Conservation (phyloP, 2,329 filamentous ascomycete species). For the Bipolaris cookei region DNA sequence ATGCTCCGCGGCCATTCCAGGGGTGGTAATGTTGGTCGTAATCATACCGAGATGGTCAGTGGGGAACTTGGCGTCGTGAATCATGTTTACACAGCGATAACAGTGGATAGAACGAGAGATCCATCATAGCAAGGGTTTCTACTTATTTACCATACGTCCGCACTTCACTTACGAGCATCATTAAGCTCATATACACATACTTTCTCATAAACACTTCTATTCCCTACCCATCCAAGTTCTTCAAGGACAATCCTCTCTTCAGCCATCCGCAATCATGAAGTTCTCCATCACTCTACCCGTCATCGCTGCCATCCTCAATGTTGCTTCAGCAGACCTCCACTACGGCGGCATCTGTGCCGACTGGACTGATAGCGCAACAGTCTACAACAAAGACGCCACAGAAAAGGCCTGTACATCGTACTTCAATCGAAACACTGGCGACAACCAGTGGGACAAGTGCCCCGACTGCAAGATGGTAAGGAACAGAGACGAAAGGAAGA, state of each 20-base stretch:
- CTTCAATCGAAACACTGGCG: slow-evolving; percentile 34
- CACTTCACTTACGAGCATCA: neutral
- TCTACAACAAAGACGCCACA: slow-evolving; percentile 36
- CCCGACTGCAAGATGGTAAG: slow-evolving; percentile 38
- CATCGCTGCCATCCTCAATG: slow-evolving; percentile 18
- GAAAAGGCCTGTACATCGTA: slow-evolving; percentile 29
- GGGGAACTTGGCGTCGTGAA: neutral
- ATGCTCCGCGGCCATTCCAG: slow-evolving; percentile 15
- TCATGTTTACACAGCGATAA: neutral
- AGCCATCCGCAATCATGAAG: slow-evolving; percentile 21
- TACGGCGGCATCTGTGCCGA: slow-evolving; percentile 29
- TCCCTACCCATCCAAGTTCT: neutral
- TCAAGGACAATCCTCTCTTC: neutral
- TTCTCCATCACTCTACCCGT: slow-evolving; percentile 21
- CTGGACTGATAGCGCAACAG: slow-evolving; percentile 21
- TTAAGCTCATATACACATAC: neutral
- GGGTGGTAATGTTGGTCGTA: slow-evolving; percentile 16
- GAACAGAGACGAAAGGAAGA: neutral
- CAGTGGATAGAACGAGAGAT: neutral
- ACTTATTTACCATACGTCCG: slow-evolving; percentile 1
- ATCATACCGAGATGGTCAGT: slow-evolving; percentile 9
- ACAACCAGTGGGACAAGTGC: slow-evolving; percentile 36
- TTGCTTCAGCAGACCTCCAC: slow-evolving; percentile 32
- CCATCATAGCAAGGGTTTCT: neutral
- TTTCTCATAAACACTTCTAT: neutral